A percentile compares a stretch with the other conserved stretches of the same genome.
Conservation (phyloP, 495 filamentous ascomycete species). For the Xylaria telfairii region DNA sequence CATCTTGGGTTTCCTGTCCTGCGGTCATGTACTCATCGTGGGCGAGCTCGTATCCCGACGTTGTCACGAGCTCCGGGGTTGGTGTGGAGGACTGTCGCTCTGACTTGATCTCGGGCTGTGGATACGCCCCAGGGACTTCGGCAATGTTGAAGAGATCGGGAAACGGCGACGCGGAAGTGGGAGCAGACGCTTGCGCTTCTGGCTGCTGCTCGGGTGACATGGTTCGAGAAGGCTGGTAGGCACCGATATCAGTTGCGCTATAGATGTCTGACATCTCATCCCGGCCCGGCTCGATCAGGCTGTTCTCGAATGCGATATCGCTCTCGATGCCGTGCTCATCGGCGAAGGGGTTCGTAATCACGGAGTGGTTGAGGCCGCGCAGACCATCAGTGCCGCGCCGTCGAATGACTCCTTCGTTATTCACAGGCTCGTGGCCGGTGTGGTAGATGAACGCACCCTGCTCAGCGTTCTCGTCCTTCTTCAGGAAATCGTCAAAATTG, state of each 20-base stretch:
- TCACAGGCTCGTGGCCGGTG: conserved; percentile 47
- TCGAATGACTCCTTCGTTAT: conserved; percentile 49
- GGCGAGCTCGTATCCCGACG: conserved; percentile 42
- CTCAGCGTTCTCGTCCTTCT: conserved; percentile 48
- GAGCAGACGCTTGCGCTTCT: background rate
- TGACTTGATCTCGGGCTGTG: background rate
- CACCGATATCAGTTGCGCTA: conserved; percentile 51
- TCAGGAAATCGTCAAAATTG: conserved; percentile 62
- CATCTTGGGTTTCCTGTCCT: conserved; percentile 39
- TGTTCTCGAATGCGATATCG: conserved; percentile 47
- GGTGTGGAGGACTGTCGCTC: background rate
- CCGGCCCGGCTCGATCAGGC: conserved; percentile 45
- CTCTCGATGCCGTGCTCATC: conserved; percentile 62
- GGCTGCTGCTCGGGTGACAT: conserved; percentile 30
- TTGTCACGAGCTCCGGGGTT: background rate
- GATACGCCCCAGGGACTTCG: conserved; percentile 5
- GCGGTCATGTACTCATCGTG: conserved; percentile 55
- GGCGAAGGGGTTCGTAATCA: conserved; percentile 64
- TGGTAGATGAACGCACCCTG: conserved; percentile 59
- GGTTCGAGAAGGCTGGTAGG: conserved; percentile 27
- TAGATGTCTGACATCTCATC: conserved; percentile 61
- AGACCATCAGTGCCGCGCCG: conserved; percentile 54
- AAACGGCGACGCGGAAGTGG: conserved; percentile 1
- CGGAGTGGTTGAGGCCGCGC: conserved; percentile 57
- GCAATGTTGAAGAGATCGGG: conserved; percentile 43